These are phyloP conservation scores for Globisporangium paroecandrum DNA, from an alignment of 352 stramenopile species.

Conservation along the genomic window DNA sequence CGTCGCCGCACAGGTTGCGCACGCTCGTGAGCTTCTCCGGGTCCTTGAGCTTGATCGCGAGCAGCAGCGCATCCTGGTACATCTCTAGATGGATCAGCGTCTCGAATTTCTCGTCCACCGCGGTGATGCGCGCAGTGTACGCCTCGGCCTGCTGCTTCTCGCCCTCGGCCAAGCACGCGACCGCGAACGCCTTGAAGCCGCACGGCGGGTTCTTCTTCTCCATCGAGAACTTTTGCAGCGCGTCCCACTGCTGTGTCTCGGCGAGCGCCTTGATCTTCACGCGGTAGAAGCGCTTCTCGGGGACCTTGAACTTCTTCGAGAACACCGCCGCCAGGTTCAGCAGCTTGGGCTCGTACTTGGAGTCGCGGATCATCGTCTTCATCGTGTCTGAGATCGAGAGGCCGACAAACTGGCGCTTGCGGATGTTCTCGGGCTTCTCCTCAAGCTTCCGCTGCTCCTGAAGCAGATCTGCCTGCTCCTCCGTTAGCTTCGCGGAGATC, in stretches of 20 bases:
- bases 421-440: constrained; percentile 78
- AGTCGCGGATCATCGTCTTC: constrained; percentile 69
- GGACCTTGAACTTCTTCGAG: constrained; percentile 88
- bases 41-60: constrained; percentile 85
- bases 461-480: constrained; percentile 87
- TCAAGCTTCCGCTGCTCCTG: constrained; percentile 83
- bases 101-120: constrained; percentile 84
- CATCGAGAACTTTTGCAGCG: constrained; percentile 82
- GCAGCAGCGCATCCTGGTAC: constrained; percentile 74
- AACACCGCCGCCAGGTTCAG: constrained; percentile 56
- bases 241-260: constrained; percentile 84
- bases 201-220: constrained; percentile 85
- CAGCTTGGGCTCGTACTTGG: constrained; percentile 83
- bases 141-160: constrained; percentile 81
- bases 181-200: constrained; percentile 81
- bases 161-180: constrained; percentile 70
- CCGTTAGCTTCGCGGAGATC: constrained; percentile 59
- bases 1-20: constrained; percentile 72
- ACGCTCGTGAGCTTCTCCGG: constrained; percentile 85
- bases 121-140: constrained; percentile 79
- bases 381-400: constrained; percentile 87
- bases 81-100: constrained; percentile 84
- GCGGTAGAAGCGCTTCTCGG: constrained; percentile 89
- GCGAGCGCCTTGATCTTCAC: constrained; percentile 89
- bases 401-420: constrained; percentile 76